Percentiles rank a stretch among this genome's conserved stretches.
Conservation (phyloP, 352 stramenopile species). For the Globisporangium cystogenes region DNA sequence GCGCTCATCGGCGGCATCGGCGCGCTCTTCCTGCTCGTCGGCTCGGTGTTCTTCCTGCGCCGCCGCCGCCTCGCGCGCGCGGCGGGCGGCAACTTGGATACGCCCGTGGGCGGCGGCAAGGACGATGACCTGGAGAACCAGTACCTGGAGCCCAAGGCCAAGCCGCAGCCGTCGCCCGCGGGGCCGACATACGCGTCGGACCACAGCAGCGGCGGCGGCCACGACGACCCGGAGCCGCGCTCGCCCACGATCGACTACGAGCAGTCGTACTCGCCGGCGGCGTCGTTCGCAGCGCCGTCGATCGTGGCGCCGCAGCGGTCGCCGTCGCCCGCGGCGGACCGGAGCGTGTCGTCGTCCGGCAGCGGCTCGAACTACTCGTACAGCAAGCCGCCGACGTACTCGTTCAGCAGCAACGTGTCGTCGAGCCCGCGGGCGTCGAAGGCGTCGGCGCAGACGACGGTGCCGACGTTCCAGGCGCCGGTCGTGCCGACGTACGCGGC, state of each 20-base stretch:
- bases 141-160: slow-evolving; percentile 49
- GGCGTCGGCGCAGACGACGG: neutral
- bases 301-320: neutral
- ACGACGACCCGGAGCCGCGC: slow-evolving; percentile 15
- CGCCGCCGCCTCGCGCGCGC: slow-evolving; percentile 38
- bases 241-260: slow-evolving; percentile 51
- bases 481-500: slow-evolving; percentile 16
- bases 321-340: neutral
- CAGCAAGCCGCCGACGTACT: slow-evolving; percentile 11
- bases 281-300: neutral
- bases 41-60: slow-evolving; percentile 57
- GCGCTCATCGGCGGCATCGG: slow-evolving; percentile 29
- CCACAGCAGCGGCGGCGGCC: slow-evolving; percentile 15
- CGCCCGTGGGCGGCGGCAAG: slow-evolving; percentile 27
- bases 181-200: slow-evolving; percentile 32
- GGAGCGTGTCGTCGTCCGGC: slow-evolving; percentile 10
- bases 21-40: slow-evolving; percentile 59
- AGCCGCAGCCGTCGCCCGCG: slow-evolving; percentile 35
- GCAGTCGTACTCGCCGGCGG: slow-evolving; percentile 41
- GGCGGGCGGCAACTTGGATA: slow-evolving; percentile 21
- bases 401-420: slow-evolving; percentile 18
- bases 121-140: slow-evolving; percentile 49
- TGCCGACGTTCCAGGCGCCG: slow-evolving; percentile 15
- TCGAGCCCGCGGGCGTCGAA: slow-evolving; percentile 13
- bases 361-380: slow-evolving; percentile 7